Base-by-base conservation (phyloP, 1,284 basidiomycete species). In the Ganoderma lingzhi region DNA sequence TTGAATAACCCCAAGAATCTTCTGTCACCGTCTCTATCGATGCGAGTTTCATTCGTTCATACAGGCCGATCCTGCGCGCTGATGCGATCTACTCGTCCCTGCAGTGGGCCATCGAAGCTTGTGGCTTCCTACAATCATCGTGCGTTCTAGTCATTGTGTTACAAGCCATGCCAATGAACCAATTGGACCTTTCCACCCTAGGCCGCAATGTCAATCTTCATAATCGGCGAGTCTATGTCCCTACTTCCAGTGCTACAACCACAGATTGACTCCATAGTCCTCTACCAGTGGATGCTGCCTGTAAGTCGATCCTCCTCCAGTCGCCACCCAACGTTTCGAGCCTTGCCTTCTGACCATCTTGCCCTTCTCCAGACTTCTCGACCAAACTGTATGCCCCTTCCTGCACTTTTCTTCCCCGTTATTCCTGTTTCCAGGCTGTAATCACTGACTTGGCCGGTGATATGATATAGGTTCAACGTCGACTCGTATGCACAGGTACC, bases 11-110 rank as follows among this genome's bases (percentile, higher is more conserved):
- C 28, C n/a, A 53, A 76, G 75, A 1, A 69, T 74, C 23, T 75
- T 75, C 68, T 68, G 68, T 14, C 72, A 73, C 30, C 70, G 74
- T 0, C 56, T 75, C 6, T 76, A 73, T 67, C 72, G 66, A 62
- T 56, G 75, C 75, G 44, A 60, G 73, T 71, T 51, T 23, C 23
- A 23, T 23, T 23, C 23, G 23, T 23, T 23, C 23, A 23, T 23
- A 23, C 23, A 23, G 23, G 23, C 23, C 23, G 23, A 23, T 23
- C 32, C 28, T 5, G 44, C 0, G 9, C 41, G 6, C 14, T 15
- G 23, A 60, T 65, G 17, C 35, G 17, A 37, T 23, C 2, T 14
- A 4, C 14, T 45, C 44, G n/a, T 8, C n/a, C n/a, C 28, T 12
- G 6, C 32, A 76, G 75, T 74, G 23, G 72, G 70, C 56, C 55